A percentile compares a stretch with the other conserved stretches of the same genome.
Evolutionary conservation across 2,329 filamentous ascomycete genomes (phyloP).

Genomic region (Ceratocystiopsis sp.): DNA sequence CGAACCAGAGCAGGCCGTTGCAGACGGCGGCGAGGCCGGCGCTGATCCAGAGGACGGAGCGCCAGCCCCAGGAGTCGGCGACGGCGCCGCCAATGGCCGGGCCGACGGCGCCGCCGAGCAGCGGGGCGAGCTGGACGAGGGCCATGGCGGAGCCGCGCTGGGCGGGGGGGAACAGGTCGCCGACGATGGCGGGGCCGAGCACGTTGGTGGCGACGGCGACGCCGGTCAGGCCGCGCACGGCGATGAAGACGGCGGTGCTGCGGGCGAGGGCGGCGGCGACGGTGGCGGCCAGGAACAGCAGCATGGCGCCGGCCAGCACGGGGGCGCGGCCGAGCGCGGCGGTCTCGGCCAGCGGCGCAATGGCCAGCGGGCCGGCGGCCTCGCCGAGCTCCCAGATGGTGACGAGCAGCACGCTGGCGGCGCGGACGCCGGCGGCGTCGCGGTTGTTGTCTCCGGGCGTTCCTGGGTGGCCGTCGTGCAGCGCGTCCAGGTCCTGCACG

Average conservation of each 20-base stretch:
- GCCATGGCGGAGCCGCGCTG: conserved; percentile 37
- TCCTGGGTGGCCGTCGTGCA: conserved; percentile 7
- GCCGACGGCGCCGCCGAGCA: conserved; percentile 17
- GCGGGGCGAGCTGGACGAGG: conserved; percentile 12
- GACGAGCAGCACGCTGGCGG: conserved; percentile 42
- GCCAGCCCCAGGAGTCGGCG: conserved; percentile 17
- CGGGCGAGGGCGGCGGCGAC: conserved; percentile 19
- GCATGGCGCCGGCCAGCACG: conserved; percentile 35
- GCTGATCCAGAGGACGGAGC: conserved; percentile 17
- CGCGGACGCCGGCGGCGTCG: conserved; percentile 15
- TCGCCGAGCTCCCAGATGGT: conserved; percentile 42
- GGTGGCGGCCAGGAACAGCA: conserved; percentile 31
- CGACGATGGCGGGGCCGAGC: conserved; percentile 46
- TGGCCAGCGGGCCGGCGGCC: conserved; percentile 40
- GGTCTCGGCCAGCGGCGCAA: conserved; percentile 46
- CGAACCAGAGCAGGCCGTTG: conserved; percentile 12
- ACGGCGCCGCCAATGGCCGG: conserved; percentile 18
- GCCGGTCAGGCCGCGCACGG: conserved; percentile 50
- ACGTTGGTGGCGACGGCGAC: conserved; percentile 45
- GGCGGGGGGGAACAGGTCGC: conserved; percentile 41
- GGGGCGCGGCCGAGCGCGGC: conserved; percentile 32
- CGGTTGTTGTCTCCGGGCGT: conserved; percentile 14
- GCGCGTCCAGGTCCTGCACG: conserved; percentile 25
- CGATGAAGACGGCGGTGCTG: conserved; percentile 41
- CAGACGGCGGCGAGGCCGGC: conserved; percentile 10